Conservation (phyloP, 169 alveolate species). For the Babesia ovata region DNA sequence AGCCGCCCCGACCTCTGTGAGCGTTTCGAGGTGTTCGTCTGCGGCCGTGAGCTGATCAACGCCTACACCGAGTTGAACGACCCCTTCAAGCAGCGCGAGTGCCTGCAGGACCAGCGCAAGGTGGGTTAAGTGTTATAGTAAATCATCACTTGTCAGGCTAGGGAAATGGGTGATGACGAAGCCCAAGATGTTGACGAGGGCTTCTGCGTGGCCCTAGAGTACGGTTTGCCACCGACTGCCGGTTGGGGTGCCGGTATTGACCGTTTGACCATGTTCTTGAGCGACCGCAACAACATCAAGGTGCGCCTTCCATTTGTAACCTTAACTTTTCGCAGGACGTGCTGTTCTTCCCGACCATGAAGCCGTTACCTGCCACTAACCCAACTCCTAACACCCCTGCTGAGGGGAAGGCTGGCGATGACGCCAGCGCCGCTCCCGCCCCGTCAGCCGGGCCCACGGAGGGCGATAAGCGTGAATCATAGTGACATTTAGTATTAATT, state of each 20-base stretch:
- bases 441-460: conserved; percentile 27
- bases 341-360: conserved; percentile 98
- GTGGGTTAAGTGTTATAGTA: background rate
- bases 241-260: conserved; percentile 99
- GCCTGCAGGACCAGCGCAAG: conserved; percentile 75
- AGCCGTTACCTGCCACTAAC: conserved; percentile 72
- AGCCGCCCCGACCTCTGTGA: conserved; percentile 82
- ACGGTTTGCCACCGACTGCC: conserved; percentile 99
- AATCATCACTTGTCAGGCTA: conserved; percentile 17
- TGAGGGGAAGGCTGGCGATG: background rate
- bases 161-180: conserved; percentile 80
- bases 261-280: conserved; percentile 94
- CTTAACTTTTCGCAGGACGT: conserved; percentile 77
- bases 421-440: background rate
- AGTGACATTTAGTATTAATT: background rate
- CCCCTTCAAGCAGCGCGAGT: conserved; percentile 88
- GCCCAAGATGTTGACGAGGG: conserved; percentile 67
- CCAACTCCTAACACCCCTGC: conserved; percentile 13
- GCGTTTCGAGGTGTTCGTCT: conserved; percentile 90
- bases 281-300: conserved; percentile 92
- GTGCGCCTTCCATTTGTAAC: conserved; percentile 52
- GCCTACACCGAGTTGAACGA: conserved; percentile 94
- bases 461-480: conserved; percentile 10
- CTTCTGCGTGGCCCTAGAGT: conserved; percentile 93
- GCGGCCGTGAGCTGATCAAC: conserved; percentile 89